Conservation (phyloP, 129 eudicot species). For the Lactuca saligna region DNA sequence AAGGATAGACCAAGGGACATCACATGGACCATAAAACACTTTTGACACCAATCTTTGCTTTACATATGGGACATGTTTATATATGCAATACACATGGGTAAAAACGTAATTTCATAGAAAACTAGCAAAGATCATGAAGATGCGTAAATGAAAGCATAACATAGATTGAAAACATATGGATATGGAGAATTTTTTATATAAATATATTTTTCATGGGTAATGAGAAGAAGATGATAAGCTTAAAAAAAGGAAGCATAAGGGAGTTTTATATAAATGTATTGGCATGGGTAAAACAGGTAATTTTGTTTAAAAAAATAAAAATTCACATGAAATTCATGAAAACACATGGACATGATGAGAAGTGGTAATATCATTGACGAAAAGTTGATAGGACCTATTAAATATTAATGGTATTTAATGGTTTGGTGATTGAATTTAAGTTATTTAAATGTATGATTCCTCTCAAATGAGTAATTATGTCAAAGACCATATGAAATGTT, state of each 20-base stretch:
- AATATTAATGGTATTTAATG: background rate
- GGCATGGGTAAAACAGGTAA: background rate
- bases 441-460: background rate
- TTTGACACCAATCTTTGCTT: slow-evolving; percentile 26
- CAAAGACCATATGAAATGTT: background rate
- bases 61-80: slow-evolving; percentile 17
- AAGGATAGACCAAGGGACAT: slow-evolving; percentile 15
- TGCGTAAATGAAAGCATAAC: background rate
- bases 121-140: background rate
- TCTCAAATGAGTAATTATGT: background rate
- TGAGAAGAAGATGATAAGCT: background rate
- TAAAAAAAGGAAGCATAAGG: background rate
- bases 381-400: background rate
- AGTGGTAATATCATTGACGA: background rate
- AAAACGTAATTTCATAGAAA: background rate
- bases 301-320: background rate
- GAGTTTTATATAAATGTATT: background rate
- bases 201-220: background rate
- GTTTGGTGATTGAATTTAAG: background rate
- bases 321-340: background rate
- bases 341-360: background rate
- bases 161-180: background rate
- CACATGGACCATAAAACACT: slow-evolving; percentile 31
- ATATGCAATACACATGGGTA: background rate
- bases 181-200: background rate